phyloP scores from a whole-genome alignment of 1,284 basidiomycete species.

The Ustilago hordei region DNA sequence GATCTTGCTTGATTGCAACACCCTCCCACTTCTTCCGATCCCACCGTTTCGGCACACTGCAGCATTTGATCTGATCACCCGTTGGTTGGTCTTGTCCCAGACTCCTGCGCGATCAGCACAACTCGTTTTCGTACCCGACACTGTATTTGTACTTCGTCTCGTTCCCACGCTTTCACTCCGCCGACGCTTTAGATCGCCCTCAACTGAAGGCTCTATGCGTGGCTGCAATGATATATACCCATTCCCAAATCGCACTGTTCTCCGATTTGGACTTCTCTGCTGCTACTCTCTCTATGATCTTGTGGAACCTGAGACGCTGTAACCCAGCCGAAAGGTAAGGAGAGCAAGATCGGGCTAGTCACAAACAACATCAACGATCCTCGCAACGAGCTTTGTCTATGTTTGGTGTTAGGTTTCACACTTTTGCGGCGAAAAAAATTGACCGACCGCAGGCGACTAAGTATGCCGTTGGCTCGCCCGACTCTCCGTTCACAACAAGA shows the following conservation, averaged over 20 bases:
- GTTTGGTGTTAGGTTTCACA: background rate
- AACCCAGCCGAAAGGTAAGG: too few species aligned
- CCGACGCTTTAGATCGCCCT: background rate
- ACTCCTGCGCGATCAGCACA: background rate
- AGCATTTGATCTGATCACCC: background rate
- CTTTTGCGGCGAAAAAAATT: background rate
- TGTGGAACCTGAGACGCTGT: too few species aligned
- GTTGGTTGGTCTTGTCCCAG: too few species aligned
- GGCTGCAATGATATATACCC: constrained; percentile 16
- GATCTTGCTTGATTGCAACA: constrained; percentile 5
- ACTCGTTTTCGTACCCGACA: background rate
- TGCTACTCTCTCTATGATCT: too few species aligned
- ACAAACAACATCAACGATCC: background rate
- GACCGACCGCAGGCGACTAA: background rate
- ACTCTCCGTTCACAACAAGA: background rate
- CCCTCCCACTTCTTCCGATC: background rate
- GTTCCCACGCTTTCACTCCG: background rate
- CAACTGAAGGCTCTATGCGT: background rate
- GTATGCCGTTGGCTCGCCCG: constrained; percentile 3
- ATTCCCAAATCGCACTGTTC: background rate
- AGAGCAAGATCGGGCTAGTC: background rate
- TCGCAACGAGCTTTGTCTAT: background rate
- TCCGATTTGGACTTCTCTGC: too few species aligned
- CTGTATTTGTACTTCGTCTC: constrained; percentile 16
- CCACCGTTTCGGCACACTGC: background rate